These are phyloP conservation scores for Marasmius sp. DNA, from an alignment of 1,284 basidiomycete species.

Conservation along the genomic window DNA sequence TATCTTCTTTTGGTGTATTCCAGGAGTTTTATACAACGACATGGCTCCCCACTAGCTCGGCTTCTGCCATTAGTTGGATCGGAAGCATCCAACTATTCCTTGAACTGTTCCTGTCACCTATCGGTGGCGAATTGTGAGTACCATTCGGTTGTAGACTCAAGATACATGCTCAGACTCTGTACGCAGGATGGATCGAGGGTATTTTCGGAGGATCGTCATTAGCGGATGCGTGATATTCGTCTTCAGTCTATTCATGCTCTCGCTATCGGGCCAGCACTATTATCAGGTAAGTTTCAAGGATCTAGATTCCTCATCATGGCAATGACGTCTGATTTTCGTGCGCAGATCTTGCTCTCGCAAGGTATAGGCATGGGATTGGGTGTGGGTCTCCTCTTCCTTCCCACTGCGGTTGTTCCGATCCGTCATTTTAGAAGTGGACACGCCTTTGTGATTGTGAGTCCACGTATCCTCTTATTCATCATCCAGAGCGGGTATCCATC, in stretches of 20 bases:
- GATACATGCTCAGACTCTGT: neutral
- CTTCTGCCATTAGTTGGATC: conserved; percentile 32
- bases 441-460: conserved; percentile 20
- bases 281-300: conserved; percentile 22
- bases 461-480: conserved; percentile 1
- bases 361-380: conserved; percentile 20
- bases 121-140: conserved; percentile 27
- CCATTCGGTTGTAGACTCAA: neutral
- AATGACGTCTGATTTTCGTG: neutral
- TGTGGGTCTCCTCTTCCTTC: conserved; percentile 18
- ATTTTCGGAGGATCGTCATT: conserved; percentile 28
- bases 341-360: conserved; percentile 25
- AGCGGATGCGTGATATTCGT: conserved; percentile 29
- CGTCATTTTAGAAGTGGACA: conserved; percentile 20
- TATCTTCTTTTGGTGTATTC: conserved; percentile 25
- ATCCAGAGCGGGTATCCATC: neutral
- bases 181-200: conserved; percentile 30
- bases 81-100: conserved; percentile 34
- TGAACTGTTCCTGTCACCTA: conserved; percentile 28
- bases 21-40: conserved; percentile 21
- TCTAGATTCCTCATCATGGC: neutral
- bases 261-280: conserved; percentile 25
- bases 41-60: conserved; percentile 14
- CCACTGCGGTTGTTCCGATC: conserved; percentile 14
- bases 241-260: conserved; percentile 35